phyloP scores from a whole-genome alignment of 768 basidiomycete species.

The Lactarius hengduanensis region DNA sequence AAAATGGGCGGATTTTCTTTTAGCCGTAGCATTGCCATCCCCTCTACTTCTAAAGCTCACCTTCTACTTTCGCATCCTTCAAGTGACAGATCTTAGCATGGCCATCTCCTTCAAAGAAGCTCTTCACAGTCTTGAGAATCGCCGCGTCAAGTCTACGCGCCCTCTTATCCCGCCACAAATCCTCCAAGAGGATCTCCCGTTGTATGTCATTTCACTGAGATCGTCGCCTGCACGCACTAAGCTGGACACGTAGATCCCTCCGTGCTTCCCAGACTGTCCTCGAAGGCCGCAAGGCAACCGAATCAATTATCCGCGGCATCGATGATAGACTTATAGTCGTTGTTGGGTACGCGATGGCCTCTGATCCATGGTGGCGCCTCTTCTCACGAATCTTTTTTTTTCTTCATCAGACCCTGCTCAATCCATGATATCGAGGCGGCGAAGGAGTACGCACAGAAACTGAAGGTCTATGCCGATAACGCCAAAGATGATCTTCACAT shows the following conservation, averaged over 20 bases:
- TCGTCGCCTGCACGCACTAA: constrained; percentile 28
- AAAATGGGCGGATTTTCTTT: constrained; percentile 22
- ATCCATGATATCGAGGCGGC: constrained; percentile 89
- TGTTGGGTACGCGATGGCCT: constrained; percentile 60
- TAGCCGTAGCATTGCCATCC: constrained; percentile 4
- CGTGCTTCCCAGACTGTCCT: constrained; percentile 85
- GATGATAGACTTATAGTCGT: constrained; percentile 94
- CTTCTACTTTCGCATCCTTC: constrained; percentile 19
- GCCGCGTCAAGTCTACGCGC: constrained; percentile 79
- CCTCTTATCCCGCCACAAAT: constrained; percentile 95
- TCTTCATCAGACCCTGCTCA: constrained; percentile 73
- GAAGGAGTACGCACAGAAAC: constrained; percentile 78
- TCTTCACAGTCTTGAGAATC: constrained; percentile 78
- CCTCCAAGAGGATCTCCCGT: constrained; percentile 87
- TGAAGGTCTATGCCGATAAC: constrained; percentile 75
- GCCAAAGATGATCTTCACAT: constrained; percentile 87
- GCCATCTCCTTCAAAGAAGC: constrained; percentile 78
- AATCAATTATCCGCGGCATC: constrained; percentile 78
- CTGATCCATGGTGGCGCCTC: background rate
- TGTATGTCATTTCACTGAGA: constrained; percentile 47
- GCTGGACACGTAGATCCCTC: constrained; percentile 52
- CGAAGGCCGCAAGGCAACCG: constrained; percentile 75
- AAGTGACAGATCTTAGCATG: constrained; percentile 56
- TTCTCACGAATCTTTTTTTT: background rate
- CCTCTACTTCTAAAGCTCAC: constrained; percentile 4